phyloP scores from a whole-genome alignment of 768 basidiomycete species.

The Boletales sp. region DNA sequence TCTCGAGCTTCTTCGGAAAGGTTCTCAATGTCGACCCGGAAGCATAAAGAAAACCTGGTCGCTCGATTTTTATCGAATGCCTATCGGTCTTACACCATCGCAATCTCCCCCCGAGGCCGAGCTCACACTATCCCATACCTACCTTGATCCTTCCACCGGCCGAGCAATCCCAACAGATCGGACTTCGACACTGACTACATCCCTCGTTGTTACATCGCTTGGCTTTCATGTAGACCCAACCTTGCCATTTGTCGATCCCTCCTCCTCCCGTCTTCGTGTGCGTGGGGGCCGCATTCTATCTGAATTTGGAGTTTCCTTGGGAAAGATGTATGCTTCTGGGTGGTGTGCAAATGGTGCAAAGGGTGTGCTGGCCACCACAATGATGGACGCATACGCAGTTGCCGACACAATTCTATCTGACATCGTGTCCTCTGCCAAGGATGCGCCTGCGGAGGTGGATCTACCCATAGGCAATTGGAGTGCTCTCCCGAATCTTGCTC shows the following conservation, averaged over 20 bases:
- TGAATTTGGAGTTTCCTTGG: constrained; percentile 35
- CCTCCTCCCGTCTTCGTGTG: constrained; percentile 54
- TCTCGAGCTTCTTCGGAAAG: constrained; percentile 62
- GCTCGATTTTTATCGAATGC: constrained; percentile 78
- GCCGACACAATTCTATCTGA: constrained; percentile 71
- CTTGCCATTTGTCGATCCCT: constrained; percentile 55
- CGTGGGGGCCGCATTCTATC: constrained; percentile 47
- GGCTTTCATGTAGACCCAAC: constrained; percentile 77
- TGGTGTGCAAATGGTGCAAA: constrained; percentile 92
- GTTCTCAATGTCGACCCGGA: constrained; percentile 50
- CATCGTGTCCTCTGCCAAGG: constrained; percentile 26
- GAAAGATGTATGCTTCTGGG: constrained; percentile 84
- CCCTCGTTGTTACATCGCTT: constrained; percentile 81
- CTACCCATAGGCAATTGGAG: constrained; percentile 7
- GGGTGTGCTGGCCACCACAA: constrained; percentile 88
- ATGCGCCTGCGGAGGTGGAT: constrained; percentile 14
- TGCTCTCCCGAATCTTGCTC: constrained; percentile 33
- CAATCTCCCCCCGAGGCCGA: constrained; percentile 26
- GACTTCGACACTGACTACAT: constrained; percentile 53
- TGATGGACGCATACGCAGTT: constrained; percentile 86
- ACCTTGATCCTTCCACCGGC: constrained; percentile 44
- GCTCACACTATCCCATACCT: constrained; percentile 61
- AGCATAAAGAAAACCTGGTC: constrained; percentile 69
- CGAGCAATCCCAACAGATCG: constrained; percentile 55
- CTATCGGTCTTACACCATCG: constrained; percentile 42